A percentile compares a stretch with the other conserved stretches of the same genome.
phyloP scores from a whole-genome alignment of 78 protist species.

The Emiliania huxleyi region DNA sequence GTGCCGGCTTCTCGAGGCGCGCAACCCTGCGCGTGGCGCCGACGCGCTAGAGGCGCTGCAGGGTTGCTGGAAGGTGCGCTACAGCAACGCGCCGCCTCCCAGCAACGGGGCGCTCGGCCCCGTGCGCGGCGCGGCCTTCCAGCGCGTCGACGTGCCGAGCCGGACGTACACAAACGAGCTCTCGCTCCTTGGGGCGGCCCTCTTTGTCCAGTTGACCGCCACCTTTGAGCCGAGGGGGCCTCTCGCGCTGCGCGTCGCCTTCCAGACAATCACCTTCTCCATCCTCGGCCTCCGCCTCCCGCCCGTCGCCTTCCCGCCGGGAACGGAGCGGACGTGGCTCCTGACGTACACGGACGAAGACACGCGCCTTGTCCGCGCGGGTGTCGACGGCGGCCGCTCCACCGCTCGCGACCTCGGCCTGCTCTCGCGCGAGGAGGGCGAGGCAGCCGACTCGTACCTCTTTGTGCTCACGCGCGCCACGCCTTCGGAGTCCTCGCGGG shows the following conservation, averaged over 20 bases:
- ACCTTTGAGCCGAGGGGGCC: background rate
- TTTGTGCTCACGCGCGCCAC: background rate
- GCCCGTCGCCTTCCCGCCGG: background rate
- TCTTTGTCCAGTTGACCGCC: background rate
- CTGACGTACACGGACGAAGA: slow-evolving; percentile 4
- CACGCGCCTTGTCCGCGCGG: slow-evolving; percentile 1
- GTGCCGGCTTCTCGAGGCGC: background rate
- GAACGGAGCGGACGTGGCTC: slow-evolving; percentile 9
- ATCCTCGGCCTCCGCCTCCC: background rate
- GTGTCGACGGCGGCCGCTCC: background rate
- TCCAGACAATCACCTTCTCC: background rate
- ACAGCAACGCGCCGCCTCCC: background rate
- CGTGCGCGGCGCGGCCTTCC: background rate
- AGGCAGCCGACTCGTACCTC: background rate
- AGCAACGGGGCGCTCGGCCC: background rate
- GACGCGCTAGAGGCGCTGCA: background rate
- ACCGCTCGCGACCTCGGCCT: background rate
- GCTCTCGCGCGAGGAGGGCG: background rate
- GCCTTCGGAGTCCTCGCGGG: too few relatives aligned
- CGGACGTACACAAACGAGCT: background rate
- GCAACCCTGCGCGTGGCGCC: background rate
- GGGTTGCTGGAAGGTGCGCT: background rate
- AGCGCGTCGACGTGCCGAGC: background rate
- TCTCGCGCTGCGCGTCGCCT: background rate
- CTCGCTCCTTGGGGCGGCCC: background rate